Evolutionary conservation across 257 asterid species (phyloP), one percentile per base, ranked within the genome.

Genomic region (Rubia yunnanensis): DNA sequence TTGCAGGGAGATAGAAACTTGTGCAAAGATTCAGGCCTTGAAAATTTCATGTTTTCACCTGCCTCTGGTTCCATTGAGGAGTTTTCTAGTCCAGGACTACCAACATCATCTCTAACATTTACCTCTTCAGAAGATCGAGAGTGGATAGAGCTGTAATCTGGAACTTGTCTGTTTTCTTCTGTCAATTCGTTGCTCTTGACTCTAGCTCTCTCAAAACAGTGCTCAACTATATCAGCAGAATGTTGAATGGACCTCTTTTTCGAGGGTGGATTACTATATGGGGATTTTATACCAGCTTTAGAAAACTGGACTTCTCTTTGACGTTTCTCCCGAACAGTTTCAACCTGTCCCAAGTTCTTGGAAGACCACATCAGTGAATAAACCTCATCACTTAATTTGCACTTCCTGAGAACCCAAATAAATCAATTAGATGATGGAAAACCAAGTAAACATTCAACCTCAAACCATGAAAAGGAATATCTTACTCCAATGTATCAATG

Each of bases 361-460:
- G 97, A 89, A 71, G 97, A 92, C 88, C 85, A 79, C 95, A 92
- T 79, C 68, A 92, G 96, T 31, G 97, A 81, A 84, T 79, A 83
- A n/a, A 78, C 74, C 72, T 80, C 84, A 8, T 89, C 96, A 53
- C 54, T 76, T 72, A 92, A 74, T 87, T 82, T 86, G 78, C 88
- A 85, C 79, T 85, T 89, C 92, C 97, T 89, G 81, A 73, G 75
- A 73, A 36, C 61, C 67, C 55, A 69, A 75, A 65, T 17, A 27
- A 36, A 41, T 41, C 35, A 18, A 60, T 38, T 55, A 27, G 48
- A 32, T 59, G 31, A 44, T 69, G 23, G 56, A 15, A 5, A 36
- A 57, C 30, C 7, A 53, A 63, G 50, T 9, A 39, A 57, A 14
- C n/a, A n/a, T n/a, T n/a, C n/a, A 22, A 69, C 24, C 64, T 23